Evolutionary conservation across 1,284 basidiomycete species (phyloP), one percentile per base, ranked within the genome.

Genomic region (Cutaneotrichosporon curvatum): DNA sequence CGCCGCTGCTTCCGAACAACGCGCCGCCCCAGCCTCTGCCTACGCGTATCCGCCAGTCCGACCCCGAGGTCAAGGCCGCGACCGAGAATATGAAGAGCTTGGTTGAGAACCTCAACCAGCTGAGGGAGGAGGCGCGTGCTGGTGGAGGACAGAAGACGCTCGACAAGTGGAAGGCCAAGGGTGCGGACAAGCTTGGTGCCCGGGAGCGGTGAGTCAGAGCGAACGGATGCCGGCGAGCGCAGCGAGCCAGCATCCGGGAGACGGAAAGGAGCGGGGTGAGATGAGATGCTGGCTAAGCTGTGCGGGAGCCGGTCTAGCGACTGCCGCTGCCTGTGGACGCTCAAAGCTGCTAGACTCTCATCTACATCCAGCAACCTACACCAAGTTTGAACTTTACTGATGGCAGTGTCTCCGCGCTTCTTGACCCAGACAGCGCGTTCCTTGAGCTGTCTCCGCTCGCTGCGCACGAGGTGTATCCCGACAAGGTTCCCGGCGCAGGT

Each of bases 391-490:
- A n/a, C n/a, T n/a, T n/a, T n/a, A 23, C 33, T 45, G 39, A 43
- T 36, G 11, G 11, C 51, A 83, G 83, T 51, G 73, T 86, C 15
- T 74, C 79, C 3, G 69, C 78, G 6, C 73, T 96, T 14, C 73
- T 96, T 25, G 91, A 96, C 67, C 83, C 85, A 8, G 81, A 84
- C 61, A 85, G 87, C 10, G 89, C 92, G 0, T 96, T 95, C 68
- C 73, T 96, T 21, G 91, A 96, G 67, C 76, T 96, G 4, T 90
- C 87, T 2, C 75, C 82, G 22, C 74, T 94, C 5, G 91, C 91
- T 18, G 91, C 85, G 11, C 82, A 92, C 62, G 86, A 84, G 15
- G 85, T 95, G 18, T 96, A 96, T 64, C 76, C 81, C 0, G 82
- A 91, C 57, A 73, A 76, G 36, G 81, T 96, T 31, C 90, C 91